Evolutionary conservation across 2,329 filamentous ascomycete species (phyloP), one percentile per base, ranked within the genome.

Genomic region (Aureobasidium subglaciale): DNA sequence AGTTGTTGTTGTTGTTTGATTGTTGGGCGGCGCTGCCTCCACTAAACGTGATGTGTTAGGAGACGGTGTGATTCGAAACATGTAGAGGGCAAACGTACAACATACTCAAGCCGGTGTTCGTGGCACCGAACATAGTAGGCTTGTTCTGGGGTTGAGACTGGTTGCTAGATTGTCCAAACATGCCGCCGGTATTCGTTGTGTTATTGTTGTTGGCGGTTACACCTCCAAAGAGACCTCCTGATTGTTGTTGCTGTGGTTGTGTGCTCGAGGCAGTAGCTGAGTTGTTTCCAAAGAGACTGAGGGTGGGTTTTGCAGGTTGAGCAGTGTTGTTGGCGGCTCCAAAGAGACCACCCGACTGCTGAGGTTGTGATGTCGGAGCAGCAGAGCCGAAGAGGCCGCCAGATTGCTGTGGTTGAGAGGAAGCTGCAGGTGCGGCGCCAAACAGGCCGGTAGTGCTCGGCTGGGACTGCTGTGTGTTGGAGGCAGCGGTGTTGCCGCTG

Each of bases 121-220:
- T 27, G 22, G 63, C 67, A 43, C 70, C 70, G 60, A 73, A 73
- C 10, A 73, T 63, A 25, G 68, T 60, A 20, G 60, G 60, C 43
- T 62, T 59, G 42, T 60, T 56, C 27, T 54, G 57, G 41, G 61
- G 56, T n/a, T n/a, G n/a, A 20, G 24, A n/a, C 45, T 53, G 57
- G 4, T 35, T 30, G 13, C 42, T 10, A 30, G 38, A 18, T 4
- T 32, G 37, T 42, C 65, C 65, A 58, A 70, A 70, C 34, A 68
- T 57, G 22, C 5, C 34, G 24, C 29, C 40, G 24, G 40, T 18
- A 10, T 16, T 43, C 18, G 40, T 8, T 18, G 40, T 43, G 40
- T 43, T 41, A 5, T 2, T 49, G 30, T 49, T 49, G 15, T 30
- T 49, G 13, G 45, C 24, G 16, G 48, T 32, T 18, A 20, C 10